These are phyloP conservation scores for Quercus dentata DNA, from an alignment of 306 rosid species.

Conservation along the genomic window DNA sequence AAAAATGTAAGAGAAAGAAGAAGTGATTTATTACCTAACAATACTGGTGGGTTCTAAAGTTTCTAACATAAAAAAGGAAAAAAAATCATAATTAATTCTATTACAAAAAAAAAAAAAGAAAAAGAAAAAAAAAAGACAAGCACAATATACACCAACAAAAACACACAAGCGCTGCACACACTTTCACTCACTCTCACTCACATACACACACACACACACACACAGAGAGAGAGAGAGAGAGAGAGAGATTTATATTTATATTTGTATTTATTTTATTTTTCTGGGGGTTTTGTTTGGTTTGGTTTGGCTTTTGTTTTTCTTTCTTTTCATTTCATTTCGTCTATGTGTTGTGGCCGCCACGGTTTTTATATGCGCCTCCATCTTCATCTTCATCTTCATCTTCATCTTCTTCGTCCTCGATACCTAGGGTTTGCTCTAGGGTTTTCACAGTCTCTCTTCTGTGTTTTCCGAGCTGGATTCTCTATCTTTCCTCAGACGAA, in stretches of 20 bases:
- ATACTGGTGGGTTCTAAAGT: too few relatives aligned
- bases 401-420: neutral
- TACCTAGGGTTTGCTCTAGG: constrained; percentile 43
- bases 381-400: constrained; percentile 27
- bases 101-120: neutral
- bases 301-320: too few relatives aligned
- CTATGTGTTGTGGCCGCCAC: constrained; percentile 46
- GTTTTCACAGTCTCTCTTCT: constrained; percentile 20
- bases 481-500: constrained; percentile 47
- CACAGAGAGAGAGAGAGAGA: too few relatives aligned
- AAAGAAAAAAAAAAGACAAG: neutral
- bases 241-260: too few relatives aligned
- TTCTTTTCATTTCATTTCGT: neutral
- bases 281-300: too few relatives aligned
- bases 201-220: too few relatives aligned
- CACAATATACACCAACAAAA: constrained; percentile 9
- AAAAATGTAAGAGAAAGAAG: too few relatives aligned
- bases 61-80: neutral
- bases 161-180: neutral
- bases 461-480: constrained; percentile 60
- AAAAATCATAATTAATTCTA: neutral
- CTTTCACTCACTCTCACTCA: neutral
- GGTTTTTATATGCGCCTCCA: constrained; percentile 58
- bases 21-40: too few relatives aligned
- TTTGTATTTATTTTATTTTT: too few relatives aligned